These are phyloP conservation scores for Xylaria sp. DNA, from an alignment of 2,329 filamentous ascomycete species.

Conservation along the genomic window DNA sequence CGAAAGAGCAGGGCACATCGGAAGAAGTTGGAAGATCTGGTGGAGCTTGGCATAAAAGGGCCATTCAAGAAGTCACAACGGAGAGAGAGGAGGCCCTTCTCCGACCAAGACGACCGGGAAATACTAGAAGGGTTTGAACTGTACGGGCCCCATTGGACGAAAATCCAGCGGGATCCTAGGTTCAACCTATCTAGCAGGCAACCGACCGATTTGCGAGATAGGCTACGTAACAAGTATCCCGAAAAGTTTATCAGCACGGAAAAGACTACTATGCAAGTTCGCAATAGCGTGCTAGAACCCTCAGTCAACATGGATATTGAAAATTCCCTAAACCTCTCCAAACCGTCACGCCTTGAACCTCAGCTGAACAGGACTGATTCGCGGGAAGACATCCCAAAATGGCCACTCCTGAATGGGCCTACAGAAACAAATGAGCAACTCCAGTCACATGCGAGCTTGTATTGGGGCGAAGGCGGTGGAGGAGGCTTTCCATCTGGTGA, in stretches of 20 bases:
- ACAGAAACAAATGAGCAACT: conserved; percentile 43
- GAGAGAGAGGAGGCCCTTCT: conserved; percentile 65
- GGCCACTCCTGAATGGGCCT: conserved; percentile 44
- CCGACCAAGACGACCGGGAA: conserved; percentile 65
- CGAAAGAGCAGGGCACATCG: conserved; percentile 61
- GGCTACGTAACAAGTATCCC: conserved; percentile 68
- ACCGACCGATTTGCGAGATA: conserved; percentile 67
- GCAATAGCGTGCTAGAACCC: conserved; percentile 57
- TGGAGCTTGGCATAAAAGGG: conserved; percentile 63
- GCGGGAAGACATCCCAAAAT: conserved; percentile 55
- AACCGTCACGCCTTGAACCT: conserved; percentile 47
- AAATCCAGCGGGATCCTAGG: conserved; percentile 64
- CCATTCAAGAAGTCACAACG: conserved; percentile 68
- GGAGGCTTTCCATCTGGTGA: conserved; percentile 53
- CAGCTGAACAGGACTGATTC: conserved; percentile 49
- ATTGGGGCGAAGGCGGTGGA: conserved; percentile 51
- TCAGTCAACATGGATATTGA: conserved; percentile 57
- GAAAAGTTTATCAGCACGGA: conserved; percentile 62
- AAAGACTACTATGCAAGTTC: conserved; percentile 56
- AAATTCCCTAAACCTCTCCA: conserved; percentile 49
- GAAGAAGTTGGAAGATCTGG: conserved; percentile 61
- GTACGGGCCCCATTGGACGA: conserved; percentile 69
- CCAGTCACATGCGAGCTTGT: conserved; percentile 47
- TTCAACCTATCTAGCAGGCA: conserved; percentile 64
- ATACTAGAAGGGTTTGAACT: conserved; percentile 64